These are phyloP conservation scores for Dysphania ambrosioides DNA, from an alignment of 148 eudicot genomes.

Conservation along the genomic window DNA sequence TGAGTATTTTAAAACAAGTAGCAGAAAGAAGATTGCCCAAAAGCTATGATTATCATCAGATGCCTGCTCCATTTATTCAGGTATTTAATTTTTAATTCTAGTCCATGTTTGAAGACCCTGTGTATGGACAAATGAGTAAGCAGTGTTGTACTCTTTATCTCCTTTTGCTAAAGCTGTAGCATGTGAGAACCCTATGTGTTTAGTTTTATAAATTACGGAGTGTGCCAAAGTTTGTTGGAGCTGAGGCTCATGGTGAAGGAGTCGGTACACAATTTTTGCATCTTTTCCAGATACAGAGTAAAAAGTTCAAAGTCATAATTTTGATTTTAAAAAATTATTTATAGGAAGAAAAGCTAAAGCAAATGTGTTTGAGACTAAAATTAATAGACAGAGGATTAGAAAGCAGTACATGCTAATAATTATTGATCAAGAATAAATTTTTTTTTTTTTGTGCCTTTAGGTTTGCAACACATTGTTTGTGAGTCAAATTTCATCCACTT, in stretches of 20 bases:
- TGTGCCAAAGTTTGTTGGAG: background rate
- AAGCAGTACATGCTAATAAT: background rate
- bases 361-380: background rate
- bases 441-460: too few species aligned
- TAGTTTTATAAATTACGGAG: background rate
- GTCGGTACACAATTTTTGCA: background rate
- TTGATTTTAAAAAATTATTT: too few species aligned
- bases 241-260: background rate
- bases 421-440: background rate
- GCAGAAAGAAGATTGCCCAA: constrained; percentile 93
- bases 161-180: constrained; percentile 1
- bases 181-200: background rate
- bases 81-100: constrained; percentile 26
- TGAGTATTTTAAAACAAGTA: constrained; percentile 91
- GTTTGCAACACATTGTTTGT: too few species aligned
- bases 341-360: background rate
- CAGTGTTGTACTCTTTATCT: background rate
- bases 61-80: constrained; percentile 99
- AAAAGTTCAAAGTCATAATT: background rate
- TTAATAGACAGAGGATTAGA: background rate
- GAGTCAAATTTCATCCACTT: too few species aligned
- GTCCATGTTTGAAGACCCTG: background rate
- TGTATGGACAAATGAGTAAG: background rate
- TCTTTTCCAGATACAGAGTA: background rate
- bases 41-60: constrained; percentile 95